Percentiles rank a stretch among this genome's conserved stretches.
Conservation (phyloP, 2,329 filamentous ascomycete genomes). For the Cercospora zeina region DNA sequence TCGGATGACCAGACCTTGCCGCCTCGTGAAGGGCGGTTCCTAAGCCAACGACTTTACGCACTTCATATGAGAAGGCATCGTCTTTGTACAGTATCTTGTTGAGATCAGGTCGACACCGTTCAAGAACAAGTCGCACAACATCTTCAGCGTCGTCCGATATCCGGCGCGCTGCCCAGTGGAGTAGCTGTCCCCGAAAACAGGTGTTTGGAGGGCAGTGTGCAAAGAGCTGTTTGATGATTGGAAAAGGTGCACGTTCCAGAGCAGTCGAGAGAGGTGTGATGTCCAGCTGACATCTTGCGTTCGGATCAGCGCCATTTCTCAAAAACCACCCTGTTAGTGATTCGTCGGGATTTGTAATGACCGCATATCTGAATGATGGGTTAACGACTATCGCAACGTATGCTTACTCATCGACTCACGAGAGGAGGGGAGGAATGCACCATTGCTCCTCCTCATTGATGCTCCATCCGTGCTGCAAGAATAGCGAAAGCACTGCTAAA, state of each 20-base stretch:
- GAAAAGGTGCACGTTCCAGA: constrained; percentile 14
- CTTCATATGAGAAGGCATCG: constrained; percentile 24
- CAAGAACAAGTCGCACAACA: constrained; percentile 21
- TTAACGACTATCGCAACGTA: neutral
- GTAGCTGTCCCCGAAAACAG: constrained; percentile 17
- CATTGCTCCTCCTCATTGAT: neutral
- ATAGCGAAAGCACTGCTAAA: neutral
- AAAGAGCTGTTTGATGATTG: constrained; percentile 23
- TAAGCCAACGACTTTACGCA: constrained; percentile 22
- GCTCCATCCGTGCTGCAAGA: neutral
- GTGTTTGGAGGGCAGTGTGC: constrained; percentile 10
- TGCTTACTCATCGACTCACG: neutral
- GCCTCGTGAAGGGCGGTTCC: constrained; percentile 27
- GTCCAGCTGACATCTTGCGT: constrained; percentile 24
- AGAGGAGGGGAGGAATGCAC: neutral
- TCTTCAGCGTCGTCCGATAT: constrained; percentile 16
- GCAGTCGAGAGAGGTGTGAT: constrained; percentile 24
- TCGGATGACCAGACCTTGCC: constrained; percentile 16
- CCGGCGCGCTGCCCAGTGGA: constrained; percentile 19
- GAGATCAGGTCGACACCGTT: constrained; percentile 13
- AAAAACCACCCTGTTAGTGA: constrained; percentile 20
- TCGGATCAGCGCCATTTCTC: constrained; percentile 23
- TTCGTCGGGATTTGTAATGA: neutral
- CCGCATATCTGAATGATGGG: neutral
- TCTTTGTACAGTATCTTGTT: constrained; percentile 26